Base-by-base conservation (phyloP, 139 green algal genomes). In the Chlorella sorokiniana region DNA sequence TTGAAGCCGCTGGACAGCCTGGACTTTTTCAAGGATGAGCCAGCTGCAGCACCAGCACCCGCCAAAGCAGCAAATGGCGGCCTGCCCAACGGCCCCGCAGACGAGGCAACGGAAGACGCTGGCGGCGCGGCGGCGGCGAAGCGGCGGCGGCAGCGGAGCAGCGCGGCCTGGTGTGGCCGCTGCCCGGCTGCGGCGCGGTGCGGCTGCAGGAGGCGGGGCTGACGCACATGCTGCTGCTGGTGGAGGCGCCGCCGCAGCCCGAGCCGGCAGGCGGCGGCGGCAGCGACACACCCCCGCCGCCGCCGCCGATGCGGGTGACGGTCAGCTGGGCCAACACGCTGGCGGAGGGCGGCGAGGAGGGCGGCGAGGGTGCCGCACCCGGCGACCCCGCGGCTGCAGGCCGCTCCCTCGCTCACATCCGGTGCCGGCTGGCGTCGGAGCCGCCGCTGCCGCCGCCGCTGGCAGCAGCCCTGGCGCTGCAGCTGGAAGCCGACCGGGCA, bases 121-220 rank as follows among this genome's bases (percentile, higher is more conserved):
- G 48, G 48, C 14, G 48, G 14, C 16, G 48, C 11, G 48, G 48
- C 48, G 44, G 27, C 22, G 11, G 22, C 4, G 2, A 7, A 23
- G 37, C 38, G 29, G 41, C 29, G 41, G 2, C 41, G 41, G 40
- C 68, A 59, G 48, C 48, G 1, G 27, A 23, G 48, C 4, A 22
- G 27, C 37, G 35, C 54, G n/a, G 67, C 38, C 31, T 77, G 45
- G 52, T 41, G 73, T 79, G 73, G 73, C 73, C 73, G 37, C 54
- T 79, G 54, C 52, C 73, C 22, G 73, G 73, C 37, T 79, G 73
- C 54, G 73, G 73, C 38, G 69, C 73, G 9, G 52, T 69, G 38
- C 73, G 25, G 73, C 73, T 79, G 9, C 22, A 31, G 23, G 59
- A 68, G 1, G 73, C 73, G 1, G 54, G 73, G 9, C 27, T 79